Evolutionary conservation across 352 stramenopile species (phyloP).

Genomic region (Globisporangium recalcitrans): DNA sequence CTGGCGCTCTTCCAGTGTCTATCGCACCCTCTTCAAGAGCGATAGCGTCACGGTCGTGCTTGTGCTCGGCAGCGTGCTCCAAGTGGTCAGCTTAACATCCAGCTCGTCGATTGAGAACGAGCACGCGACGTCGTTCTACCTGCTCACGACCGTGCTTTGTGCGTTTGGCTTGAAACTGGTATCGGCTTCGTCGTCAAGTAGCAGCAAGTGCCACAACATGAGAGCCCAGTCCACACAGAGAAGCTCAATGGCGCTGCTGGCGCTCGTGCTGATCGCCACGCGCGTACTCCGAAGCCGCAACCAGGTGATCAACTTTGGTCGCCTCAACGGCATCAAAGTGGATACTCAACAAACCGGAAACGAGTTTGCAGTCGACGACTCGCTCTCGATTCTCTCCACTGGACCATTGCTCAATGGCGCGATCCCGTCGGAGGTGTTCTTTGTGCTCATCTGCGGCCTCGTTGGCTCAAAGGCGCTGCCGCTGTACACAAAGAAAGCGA

Average conservation of each 20-base stretch:
- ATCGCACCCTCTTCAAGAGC: background rate
- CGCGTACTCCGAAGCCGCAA: constrained; percentile 71
- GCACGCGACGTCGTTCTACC: constrained; percentile 77
- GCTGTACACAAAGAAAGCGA: background rate
- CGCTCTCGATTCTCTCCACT: constrained; percentile 76
- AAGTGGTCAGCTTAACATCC: constrained; percentile 64
- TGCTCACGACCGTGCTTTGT: constrained; percentile 48
- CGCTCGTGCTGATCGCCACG: constrained; percentile 33
- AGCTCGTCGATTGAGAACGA: constrained; percentile 89
- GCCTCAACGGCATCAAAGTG: constrained; percentile 55
- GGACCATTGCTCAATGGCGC: constrained; percentile 32
- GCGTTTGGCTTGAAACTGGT: constrained; percentile 19
- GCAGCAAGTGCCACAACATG: background rate
- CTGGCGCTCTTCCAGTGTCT: background rate
- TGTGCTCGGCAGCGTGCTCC: constrained; percentile 23
- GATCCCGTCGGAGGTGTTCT: constrained; percentile 23
- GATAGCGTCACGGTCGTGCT: constrained; percentile 7
- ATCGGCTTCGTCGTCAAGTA: background rate
- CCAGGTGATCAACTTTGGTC: constrained; percentile 87
- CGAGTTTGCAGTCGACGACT: constrained; percentile 74
- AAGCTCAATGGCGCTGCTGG: constrained; percentile 15
- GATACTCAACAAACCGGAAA: constrained; percentile 46
- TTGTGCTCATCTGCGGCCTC: constrained; percentile 33
- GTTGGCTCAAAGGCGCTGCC: constrained; percentile 26
- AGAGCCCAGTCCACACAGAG: background rate